Base-by-base conservation (phyloP, 179 eudicot species). In the Actinidia chinensis region DNA sequence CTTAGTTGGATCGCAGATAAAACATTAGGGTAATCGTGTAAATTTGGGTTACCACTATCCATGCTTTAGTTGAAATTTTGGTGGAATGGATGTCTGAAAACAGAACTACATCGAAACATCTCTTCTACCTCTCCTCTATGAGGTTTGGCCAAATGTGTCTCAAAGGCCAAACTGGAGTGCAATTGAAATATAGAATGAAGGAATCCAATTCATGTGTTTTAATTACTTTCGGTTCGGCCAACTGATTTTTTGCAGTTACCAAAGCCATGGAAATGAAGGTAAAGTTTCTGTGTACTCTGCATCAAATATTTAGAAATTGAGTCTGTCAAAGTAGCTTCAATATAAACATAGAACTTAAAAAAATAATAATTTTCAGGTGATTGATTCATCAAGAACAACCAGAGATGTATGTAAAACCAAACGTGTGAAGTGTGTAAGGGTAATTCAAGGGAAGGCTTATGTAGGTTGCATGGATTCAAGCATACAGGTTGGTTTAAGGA, bases 101-200 rank as follows among this genome's bases (percentile, higher is more conserved):
- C 5, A 78, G 10, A 18, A 46, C 70, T 48, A 28, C 48, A 15
- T 13, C 44, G 4, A 6, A 64, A 64, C 13, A 71, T 71, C 43
- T 52, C 12, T 55, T 52, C 12, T 55, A 55, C 36, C 54, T 75
- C n/a, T 77, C 71, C 25, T 71, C 64, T 33, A 3, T 71, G 43
- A 89, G 91, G 65, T 89, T 47, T 89, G 91, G 91, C 87, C 87
- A 85, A 77, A 85, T 85, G 85, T n/a, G 61, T 77, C 47, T n/a
- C 80, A 73, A 50, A 81, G 79, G n/a, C n/a, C 33, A 89, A 85
- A 79, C 75, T 87, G 55, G 87, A 89, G 73, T 87, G 90, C 76
- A 59, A 59, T 85, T 74, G 90, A 87, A 76, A 78, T 84, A 80
- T 89, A 79, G 79, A 40, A 81, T 79, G 65, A 89, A 89, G 78